A percentile compares a stretch with the other conserved stretches of the same genome.
Evolutionary conservation across 78 protist species (phyloP).

Genomic region (Thecamonas trahens): DNA sequence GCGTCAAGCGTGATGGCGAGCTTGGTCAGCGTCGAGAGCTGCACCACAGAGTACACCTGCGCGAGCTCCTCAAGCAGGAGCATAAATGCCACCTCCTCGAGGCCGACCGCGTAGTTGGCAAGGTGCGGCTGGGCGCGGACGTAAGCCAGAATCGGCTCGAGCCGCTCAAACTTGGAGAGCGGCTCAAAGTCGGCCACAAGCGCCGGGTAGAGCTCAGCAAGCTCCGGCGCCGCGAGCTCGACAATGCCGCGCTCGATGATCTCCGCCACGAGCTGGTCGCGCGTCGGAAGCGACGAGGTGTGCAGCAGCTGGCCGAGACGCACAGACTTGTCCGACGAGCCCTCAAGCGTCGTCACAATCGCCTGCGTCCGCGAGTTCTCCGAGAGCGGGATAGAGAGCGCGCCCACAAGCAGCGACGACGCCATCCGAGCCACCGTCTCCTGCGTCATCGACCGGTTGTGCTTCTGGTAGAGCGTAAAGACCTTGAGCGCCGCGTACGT

Average conservation of each 20-base stretch:
- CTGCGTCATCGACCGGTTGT: slow-evolving; percentile 14
- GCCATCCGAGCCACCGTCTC: slow-evolving; percentile 28
- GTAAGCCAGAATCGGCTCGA: slow-evolving; percentile 30
- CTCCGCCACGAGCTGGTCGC: slow-evolving; percentile 6
- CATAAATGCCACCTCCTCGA: slow-evolving; percentile 31
- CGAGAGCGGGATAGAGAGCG: slow-evolving; percentile 10
- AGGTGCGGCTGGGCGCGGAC: slow-evolving; percentile 12
- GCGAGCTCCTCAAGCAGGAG: slow-evolving; percentile 47
- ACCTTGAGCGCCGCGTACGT: slow-evolving; percentile 12
- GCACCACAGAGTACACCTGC: slow-evolving; percentile 47
- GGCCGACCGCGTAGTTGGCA: slow-evolving; percentile 30
- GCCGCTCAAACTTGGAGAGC: slow-evolving; percentile 12
- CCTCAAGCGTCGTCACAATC: neutral
- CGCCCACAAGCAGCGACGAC: slow-evolving; percentile 17
- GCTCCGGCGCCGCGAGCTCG: slow-evolving; percentile 30
- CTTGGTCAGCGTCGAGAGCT: slow-evolving; percentile 23
- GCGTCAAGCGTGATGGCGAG: slow-evolving; percentile 36
- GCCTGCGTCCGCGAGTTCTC: neutral
- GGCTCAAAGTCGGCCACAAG: slow-evolving; percentile 33
- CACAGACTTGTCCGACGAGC: slow-evolving; percentile 2
- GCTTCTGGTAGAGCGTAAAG: slow-evolving; percentile 7
- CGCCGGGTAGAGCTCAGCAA: too few species aligned
- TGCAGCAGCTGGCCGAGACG: neutral
- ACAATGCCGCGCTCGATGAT: slow-evolving; percentile 15
- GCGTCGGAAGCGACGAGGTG: too few species aligned